Percentiles rank a stretch among this genome's conserved stretches.
phyloP scores from a whole-genome alignment of 1,284 basidiomycete species.

The Sporisorium graminicola region DNA sequence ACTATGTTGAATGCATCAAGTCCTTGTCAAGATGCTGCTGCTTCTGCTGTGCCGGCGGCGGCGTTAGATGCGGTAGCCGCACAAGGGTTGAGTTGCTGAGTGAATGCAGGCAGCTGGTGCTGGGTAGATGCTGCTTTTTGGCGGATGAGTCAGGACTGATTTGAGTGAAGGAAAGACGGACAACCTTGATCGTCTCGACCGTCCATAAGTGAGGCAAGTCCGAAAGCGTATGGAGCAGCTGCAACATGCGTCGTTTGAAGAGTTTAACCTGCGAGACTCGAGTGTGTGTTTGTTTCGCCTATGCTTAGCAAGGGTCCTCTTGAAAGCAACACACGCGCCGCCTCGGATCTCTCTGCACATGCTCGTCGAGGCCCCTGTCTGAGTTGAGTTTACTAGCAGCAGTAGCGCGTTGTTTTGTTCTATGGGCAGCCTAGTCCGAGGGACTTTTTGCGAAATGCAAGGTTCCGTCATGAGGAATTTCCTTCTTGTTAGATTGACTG shows the following conservation, averaged over 20 bases:
- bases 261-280: too few relatives aligned
- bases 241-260: slow-evolving; percentile 4
- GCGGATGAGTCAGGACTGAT: not conserved
- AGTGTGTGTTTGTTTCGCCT: slow-evolving; percentile 18
- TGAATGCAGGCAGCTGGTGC: not conserved
- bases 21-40: too few relatives aligned
- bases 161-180: not conserved
- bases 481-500: too few relatives aligned
- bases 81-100: not conserved
- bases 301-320: slow-evolving; percentile 11
- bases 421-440: not conserved
- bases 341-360: not conserved
- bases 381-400: not conserved
- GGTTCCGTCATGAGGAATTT: too few relatives aligned
- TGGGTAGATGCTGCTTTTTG: not conserved
- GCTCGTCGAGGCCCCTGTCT: slow-evolving; percentile 11
- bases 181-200: not conserved
- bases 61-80: too few relatives aligned
- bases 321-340: slow-evolving; percentile 1
- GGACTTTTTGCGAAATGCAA: slow-evolving; percentile 3
- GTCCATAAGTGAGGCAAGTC: not conserved
- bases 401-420: too few relatives aligned
- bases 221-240: too few relatives aligned
- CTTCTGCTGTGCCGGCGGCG: too few relatives aligned
- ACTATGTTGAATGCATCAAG: too few relatives aligned